phyloP scores from a whole-genome alignment of 2,329 filamentous ascomycete genomes.

The Colletotrichum sp. region DNA sequence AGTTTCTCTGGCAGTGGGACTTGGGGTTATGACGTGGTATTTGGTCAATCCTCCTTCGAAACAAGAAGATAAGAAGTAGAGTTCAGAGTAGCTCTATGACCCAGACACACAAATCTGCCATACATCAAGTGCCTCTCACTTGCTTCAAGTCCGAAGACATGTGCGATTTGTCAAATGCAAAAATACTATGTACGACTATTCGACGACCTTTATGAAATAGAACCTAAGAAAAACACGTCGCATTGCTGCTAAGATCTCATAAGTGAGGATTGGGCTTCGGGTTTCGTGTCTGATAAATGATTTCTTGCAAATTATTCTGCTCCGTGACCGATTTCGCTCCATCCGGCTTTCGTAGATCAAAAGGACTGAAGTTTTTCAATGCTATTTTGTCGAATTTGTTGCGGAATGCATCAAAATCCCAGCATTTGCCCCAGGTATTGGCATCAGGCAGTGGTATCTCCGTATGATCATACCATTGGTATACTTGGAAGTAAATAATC shows the following conservation, averaged over 20 bases:
- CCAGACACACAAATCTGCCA: background rate
- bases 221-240: background rate
- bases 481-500: background rate
- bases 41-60: background rate
- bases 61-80: background rate
- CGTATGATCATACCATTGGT: slow-evolving; percentile 2
- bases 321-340: background rate
- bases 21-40: background rate
- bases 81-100: background rate
- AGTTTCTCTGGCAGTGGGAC: background rate
- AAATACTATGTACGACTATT: background rate
- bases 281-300: background rate
- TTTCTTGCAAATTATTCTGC: slow-evolving; percentile 5
- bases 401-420: background rate
- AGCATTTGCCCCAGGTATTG: slow-evolving; percentile 9
- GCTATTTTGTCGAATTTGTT: background rate
- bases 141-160: background rate
- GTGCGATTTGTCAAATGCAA: background rate
- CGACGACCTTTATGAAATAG: background rate
- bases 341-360: background rate
- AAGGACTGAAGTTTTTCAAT: background rate
- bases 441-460: slow-evolving; percentile 1
- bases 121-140: background rate
- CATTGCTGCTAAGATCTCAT: background rate
- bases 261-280: background rate